Evolutionary conservation across 768 basidiomycete genomes (phyloP).

Genomic region (Tylopilus plumbeoviolaceoides): DNA sequence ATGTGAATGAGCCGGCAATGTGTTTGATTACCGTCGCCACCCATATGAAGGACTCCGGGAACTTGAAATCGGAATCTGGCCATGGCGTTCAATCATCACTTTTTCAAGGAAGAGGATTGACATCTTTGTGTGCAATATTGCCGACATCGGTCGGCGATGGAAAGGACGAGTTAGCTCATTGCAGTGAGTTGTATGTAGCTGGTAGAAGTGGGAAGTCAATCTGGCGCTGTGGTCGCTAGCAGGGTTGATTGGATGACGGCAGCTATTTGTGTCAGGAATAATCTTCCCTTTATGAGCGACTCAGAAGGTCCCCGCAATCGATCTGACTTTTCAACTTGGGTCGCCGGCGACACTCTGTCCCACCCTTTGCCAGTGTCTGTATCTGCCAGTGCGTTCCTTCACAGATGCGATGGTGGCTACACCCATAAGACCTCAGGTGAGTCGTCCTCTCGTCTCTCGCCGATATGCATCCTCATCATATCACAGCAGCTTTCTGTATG

Average conservation of each 20-base stretch:
- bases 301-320: slow-evolving; percentile 9
- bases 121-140: no score
- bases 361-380: neutral
- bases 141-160: neutral
- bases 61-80: no score
- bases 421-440: slow-evolving; percentile 12
- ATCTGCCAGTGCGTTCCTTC: slow-evolving; percentile 1
- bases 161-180: no score
- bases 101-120: no score
- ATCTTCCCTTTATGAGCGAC: slow-evolving; percentile 14
- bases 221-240: slow-evolving; percentile 1
- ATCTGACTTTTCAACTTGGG: slow-evolving; percentile 9
- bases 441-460: neutral
- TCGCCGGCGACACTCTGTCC: neutral
- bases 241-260: slow-evolving; percentile 17
- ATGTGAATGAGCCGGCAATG: no score
- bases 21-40: no score
- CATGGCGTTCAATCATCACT: no score
- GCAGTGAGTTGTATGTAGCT: neutral
- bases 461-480: neutral
- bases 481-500: slow-evolving; percentile 22
- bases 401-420: slow-evolving; percentile 22
- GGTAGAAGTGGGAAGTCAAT: neutral
- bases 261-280: slow-evolving; percentile 14
- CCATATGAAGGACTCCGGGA: no score